Evolutionary conservation across 2,329 filamentous ascomycete species (phyloP).

Genomic region (Fusarium verrucosum): DNA sequence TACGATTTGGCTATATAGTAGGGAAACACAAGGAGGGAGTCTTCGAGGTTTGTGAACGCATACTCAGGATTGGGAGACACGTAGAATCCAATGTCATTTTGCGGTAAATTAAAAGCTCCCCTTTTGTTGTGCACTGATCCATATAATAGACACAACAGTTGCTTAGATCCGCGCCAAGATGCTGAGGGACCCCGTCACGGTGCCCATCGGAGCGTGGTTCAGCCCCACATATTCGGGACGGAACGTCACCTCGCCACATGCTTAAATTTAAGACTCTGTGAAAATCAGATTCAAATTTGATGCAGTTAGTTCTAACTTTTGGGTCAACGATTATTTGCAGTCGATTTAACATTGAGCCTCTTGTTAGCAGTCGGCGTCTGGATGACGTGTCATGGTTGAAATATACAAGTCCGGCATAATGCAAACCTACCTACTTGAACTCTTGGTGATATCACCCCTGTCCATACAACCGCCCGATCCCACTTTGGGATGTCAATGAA

Average conservation of each 20-base stretch:
- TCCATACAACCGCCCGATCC: conserved; percentile 16
- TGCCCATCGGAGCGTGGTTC: conserved; percentile 8
- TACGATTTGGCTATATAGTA: too few relatives aligned
- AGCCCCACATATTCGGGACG: conserved; percentile 18
- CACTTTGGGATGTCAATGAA: conserved; percentile 18
- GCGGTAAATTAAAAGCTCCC: too few relatives aligned
- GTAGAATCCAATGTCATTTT: too few relatives aligned
- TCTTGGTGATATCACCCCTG: conserved; percentile 7
- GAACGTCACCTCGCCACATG: not conserved
- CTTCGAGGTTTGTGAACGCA: too few relatives aligned
- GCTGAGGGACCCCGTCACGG: too few relatives aligned
- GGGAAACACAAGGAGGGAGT: too few relatives aligned
- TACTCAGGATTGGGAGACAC: too few relatives aligned
- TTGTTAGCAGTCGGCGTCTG: not conserved
- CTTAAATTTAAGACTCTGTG: conserved; percentile 2
- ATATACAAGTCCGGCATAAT: not conserved
- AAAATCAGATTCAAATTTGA: not conserved
- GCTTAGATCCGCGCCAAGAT: too few relatives aligned
- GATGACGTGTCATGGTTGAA: not conserved
- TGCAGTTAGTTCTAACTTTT: not conserved
- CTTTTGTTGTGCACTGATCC: too few relatives aligned
- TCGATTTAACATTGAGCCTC: not conserved
- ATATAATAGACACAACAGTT: too few relatives aligned
- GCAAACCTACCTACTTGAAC: not conserved
- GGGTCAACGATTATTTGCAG: not conserved